These are phyloP conservation scores for Exophiala aquamarina DNA, from an alignment of 2,329 filamentous ascomycete genomes.

Conservation along the genomic window DNA sequence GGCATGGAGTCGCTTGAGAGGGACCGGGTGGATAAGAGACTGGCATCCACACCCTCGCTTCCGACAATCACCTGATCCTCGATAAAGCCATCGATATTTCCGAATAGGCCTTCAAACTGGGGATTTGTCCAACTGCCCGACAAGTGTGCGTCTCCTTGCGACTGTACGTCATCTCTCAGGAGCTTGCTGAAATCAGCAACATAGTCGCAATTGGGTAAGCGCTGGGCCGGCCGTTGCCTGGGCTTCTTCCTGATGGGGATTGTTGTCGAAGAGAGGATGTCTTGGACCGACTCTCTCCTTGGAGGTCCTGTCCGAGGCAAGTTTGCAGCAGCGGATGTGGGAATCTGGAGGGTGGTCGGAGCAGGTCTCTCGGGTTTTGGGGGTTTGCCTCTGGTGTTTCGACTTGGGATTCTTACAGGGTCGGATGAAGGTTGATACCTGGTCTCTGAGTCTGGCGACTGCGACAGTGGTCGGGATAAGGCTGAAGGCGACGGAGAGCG, in stretches of 20 bases:
- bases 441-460: slow-evolving; percentile 8
- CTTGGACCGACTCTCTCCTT: slow-evolving; percentile 24
- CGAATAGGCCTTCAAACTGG: slow-evolving; percentile 56
- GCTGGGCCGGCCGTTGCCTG: slow-evolving; percentile 40
- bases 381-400: slow-evolving; percentile 1
- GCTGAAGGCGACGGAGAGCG: slow-evolving; percentile 13
- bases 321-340: not conserved
- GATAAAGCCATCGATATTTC: slow-evolving; percentile 50
- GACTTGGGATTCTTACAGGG: slow-evolving; percentile 20
- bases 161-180: slow-evolving; percentile 52
- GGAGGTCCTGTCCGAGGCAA: slow-evolving; percentile 4
- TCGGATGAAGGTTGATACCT: slow-evolving; percentile 8
- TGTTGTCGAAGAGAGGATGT: slow-evolving; percentile 57
- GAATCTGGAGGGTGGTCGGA: slow-evolving; percentile 13
- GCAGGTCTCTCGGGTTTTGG: slow-evolving; percentile 9
- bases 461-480: slow-evolving; percentile 14
- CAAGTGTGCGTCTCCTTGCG: slow-evolving; percentile 48
- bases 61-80: slow-evolving; percentile 39
- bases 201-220: slow-evolving; percentile 42
- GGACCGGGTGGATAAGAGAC: slow-evolving; percentile 47
- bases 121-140: slow-evolving; percentile 44
- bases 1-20: slow-evolving; percentile 60
- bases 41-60: slow-evolving; percentile 47
- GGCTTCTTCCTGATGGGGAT: slow-evolving; percentile 54
- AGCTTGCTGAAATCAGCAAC: slow-evolving; percentile 56